Conservation (phyloP, 1,139 yeast species). For the Suhomyces taliae region DNA sequence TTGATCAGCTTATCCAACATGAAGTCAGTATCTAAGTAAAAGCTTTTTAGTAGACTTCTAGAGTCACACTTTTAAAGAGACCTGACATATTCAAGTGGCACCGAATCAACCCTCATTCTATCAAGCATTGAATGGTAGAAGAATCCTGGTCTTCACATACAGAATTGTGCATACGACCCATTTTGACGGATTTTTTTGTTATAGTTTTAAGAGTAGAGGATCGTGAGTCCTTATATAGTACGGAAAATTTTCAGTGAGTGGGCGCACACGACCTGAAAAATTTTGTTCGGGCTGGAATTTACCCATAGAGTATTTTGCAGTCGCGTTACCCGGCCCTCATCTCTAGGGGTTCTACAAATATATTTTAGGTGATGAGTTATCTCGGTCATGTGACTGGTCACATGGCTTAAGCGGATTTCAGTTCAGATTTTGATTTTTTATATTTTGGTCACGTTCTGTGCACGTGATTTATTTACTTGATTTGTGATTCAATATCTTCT, state of each 20-base stretch:
- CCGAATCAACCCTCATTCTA: constrained; percentile 30
- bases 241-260: constrained; percentile 17
- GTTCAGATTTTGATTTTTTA: background rate
- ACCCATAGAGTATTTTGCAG: background rate
- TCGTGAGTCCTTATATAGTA: constrained; percentile 2
- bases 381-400: no score
- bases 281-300: background rate
- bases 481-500: constrained; percentile 42
- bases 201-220: constrained; percentile 1
- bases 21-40: constrained; percentile 31
- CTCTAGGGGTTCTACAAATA: no score
- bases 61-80: constrained; percentile 38
- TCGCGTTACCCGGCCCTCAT: background rate
- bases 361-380: background rate
- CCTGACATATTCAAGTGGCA: constrained; percentile 20
- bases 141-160: constrained; percentile 48
- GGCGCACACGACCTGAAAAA: constrained; percentile 12
- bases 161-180: constrained; percentile 83
- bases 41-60: constrained; percentile 20
- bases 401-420: no score
- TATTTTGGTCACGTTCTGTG: background rate
- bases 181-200: constrained; percentile 48
- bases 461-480: constrained; percentile 11
- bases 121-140: constrained; percentile 14
- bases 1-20: constrained; percentile 21